phyloP scores from a whole-genome alignment of 164 flowering plant genomes.

The grape (Vitis vinifera) region ASM3070453v1 NC_081805.1:23915501-23916000 shows the following conservation, averaged over 20 bases:
- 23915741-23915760: constrained; percentile 60
- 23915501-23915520: constrained; percentile 34
- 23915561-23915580: constrained; percentile 47
- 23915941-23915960: constrained; percentile 49
- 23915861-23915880: constrained; percentile 49
- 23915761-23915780: constrained; percentile 51
- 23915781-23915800: constrained; percentile 52
- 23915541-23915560: constrained; percentile 54
- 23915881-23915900: constrained; percentile 62
- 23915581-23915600: constrained; percentile 30
- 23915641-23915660: constrained; percentile 41
- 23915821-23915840: constrained; percentile 44
- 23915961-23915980: constrained; percentile 37
- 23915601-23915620: constrained; percentile 24
- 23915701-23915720: constrained; percentile 39
- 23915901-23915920: constrained; percentile 38
- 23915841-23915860: constrained; percentile 40
- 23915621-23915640: constrained; percentile 43
- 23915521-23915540: constrained; percentile 21
- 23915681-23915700: constrained; percentile 36
- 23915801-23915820: constrained; percentile 38
- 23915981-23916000: constrained; percentile 41
- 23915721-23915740: constrained; percentile 50
- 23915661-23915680: constrained; percentile 46
- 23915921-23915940: constrained; percentile 55